Evolutionary conservation across 164 flowering plant species (phyloP).

Genomic region (Magnolia sinica): DNA sequence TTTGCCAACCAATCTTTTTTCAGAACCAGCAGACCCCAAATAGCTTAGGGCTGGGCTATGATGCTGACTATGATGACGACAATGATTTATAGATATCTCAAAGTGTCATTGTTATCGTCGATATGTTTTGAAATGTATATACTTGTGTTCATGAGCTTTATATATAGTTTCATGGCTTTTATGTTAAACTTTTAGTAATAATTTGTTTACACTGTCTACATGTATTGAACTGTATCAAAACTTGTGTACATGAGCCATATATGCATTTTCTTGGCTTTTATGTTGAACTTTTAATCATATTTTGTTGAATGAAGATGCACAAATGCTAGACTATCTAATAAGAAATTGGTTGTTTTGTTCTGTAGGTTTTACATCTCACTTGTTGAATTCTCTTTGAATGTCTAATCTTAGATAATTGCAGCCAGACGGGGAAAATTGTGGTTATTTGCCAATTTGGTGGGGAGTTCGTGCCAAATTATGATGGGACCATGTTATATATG

Average conservation of each 20-base stretch:
- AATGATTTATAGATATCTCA: too few species aligned
- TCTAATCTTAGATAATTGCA: not conserved
- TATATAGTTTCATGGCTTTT: too few species aligned
- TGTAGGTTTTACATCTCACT: not conserved
- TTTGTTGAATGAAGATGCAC: not conserved
- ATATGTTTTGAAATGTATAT: too few species aligned
- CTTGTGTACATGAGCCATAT: not conserved
- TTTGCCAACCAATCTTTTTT: too few species aligned
- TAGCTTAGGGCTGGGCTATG: too few species aligned
- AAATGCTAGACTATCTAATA: not conserved
- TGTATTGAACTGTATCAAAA: too few species aligned
- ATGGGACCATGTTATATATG: slow-evolving; percentile 55
- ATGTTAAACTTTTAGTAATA: too few species aligned
- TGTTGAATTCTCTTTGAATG: not conserved
- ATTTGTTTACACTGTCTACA: not conserved
- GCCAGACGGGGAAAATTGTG: slow-evolving; percentile 4
- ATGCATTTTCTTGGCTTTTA: not conserved
- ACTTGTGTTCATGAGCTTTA: too few species aligned
- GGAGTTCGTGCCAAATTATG: slow-evolving; percentile 50
- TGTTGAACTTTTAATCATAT: not conserved
- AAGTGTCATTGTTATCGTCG: too few species aligned
- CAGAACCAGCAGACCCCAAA: too few species aligned
- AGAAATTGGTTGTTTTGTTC: not conserved
- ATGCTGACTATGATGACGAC: too few species aligned
- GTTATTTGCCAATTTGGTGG: slow-evolving; percentile 52